These are phyloP conservation scores for Elongisporangium anandrum DNA, from an alignment of 352 stramenopile species.

Conservation along the genomic window DNA sequence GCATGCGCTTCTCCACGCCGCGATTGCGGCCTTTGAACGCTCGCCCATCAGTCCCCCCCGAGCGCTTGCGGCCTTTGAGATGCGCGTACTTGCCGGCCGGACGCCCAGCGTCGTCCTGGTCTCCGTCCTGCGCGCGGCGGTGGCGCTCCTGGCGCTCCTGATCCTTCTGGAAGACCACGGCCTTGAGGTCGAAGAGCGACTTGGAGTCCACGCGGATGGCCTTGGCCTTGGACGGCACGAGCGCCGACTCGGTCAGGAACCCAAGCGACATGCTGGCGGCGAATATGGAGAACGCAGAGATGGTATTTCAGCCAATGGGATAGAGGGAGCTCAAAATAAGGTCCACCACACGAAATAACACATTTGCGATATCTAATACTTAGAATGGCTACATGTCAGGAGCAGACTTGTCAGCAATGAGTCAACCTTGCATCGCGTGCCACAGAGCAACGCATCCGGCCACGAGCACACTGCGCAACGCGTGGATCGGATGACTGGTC, in stretches of 20 bases:
- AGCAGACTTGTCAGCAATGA: no score
- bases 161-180: slow-evolving; percentile 80
- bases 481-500: not conserved
- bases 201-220: slow-evolving; percentile 83
- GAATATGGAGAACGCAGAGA: not conserved
- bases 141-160: slow-evolving; percentile 64
- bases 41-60: slow-evolving; percentile 9
- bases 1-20: slow-evolving; percentile 51
- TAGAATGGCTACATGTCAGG: no score
- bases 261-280: slow-evolving; percentile 74
- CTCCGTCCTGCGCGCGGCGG: slow-evolving; percentile 25
- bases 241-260: slow-evolving; percentile 90
- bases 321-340: not conserved
- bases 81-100: slow-evolving; percentile 38
- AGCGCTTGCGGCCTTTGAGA: slow-evolving; percentile 31
- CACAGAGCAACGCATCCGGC: not conserved
- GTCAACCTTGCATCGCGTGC: not conserved
- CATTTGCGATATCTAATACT: no score
- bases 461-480: no score
- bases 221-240: slow-evolving; percentile 89
- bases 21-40: slow-evolving; percentile 30
- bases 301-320: not conserved
- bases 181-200: slow-evolving; percentile 80
- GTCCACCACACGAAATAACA: not conserved
- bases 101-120: slow-evolving; percentile 4